Evolutionary conservation across 768 basidiomycete genomes (phyloP).

Genomic region (Pleurotus tuber-regium): DNA sequence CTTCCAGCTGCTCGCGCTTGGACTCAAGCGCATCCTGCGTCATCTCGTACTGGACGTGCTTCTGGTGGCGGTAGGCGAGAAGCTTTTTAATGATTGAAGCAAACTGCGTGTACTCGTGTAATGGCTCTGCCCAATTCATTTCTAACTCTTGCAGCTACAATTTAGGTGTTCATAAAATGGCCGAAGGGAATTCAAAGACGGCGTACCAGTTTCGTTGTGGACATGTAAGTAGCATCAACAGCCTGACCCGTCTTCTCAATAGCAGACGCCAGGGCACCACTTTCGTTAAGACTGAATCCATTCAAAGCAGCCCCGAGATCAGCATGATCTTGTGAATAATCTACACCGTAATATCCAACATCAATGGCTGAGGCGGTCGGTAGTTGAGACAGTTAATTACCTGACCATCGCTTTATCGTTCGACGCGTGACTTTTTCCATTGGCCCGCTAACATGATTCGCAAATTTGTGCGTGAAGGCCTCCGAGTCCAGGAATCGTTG

Average conservation of each 20-base stretch:
- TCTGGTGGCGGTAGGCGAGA: constrained; percentile 93
- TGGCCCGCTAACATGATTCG: constrained; percentile 83
- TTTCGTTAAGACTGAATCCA: constrained; percentile 90
- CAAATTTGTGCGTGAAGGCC: constrained; percentile 93
- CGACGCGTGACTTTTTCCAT: constrained; percentile 97
- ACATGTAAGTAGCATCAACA: constrained; percentile 89
- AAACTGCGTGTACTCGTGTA: constrained; percentile 96
- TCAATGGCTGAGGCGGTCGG: no score
- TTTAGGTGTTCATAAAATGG: constrained; percentile 9
- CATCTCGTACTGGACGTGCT: constrained; percentile 97
- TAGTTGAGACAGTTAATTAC: constrained; percentile 41
- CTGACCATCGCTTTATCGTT: constrained; percentile 92
- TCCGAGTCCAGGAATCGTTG: constrained; percentile 96
- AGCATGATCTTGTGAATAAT: constrained; percentile 81
- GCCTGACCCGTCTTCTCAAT: constrained; percentile 98
- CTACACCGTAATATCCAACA: constrained; percentile 36
- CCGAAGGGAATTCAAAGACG: not conserved
- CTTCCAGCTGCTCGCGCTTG: constrained; percentile 82
- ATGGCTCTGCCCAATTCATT: constrained; percentile 91
- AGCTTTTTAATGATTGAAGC: constrained; percentile 92
- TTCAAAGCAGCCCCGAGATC: constrained; percentile 92
- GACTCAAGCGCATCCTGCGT: constrained; percentile 87
- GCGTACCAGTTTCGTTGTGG: constrained; percentile 83
- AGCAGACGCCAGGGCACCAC: constrained; percentile 67
- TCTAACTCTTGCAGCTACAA: constrained; percentile 88